Evolutionary conservation across 139 green algal species (phyloP), one percentile per base, ranked within the genome.

Genomic region (Asterochloris sp.): DNA sequence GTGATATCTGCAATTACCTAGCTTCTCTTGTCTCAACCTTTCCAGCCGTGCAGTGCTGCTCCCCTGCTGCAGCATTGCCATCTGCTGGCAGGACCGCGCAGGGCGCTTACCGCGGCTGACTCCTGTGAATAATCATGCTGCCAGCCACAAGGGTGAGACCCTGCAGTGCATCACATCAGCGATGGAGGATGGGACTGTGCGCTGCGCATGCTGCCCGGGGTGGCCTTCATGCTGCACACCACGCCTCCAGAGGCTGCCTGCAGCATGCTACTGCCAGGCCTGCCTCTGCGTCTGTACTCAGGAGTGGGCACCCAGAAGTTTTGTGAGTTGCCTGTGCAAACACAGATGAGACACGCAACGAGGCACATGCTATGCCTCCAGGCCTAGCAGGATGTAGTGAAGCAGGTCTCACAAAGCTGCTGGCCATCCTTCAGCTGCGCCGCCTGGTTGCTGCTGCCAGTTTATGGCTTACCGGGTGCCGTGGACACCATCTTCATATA

Each of bases 31-130:
- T 54, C 38, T 54, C 38, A 54, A 2, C 38, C 38, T 54, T 54
- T 54, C 38, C 6, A 54, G 38, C 38, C 6, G 38, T 6, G 38
- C 38, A 10, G 38, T 54, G 2, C 38, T n/a, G n/a, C n/a, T n/a
- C 63, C 13, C 15, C 15, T 76, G 11, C 0, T 74, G 74, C 86
- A 89, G 86, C 74, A 85, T 85, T 79, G 83, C 85, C 19, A 87
- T 82, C 29, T 75, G 73, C 1, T 89, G 86, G 86, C 78, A 69
- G 9, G 83, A 85, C 66, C 38, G 13, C 0, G 23, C 62, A 47
- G 11, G 38, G 0, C 60, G 54, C 13, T 68, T 89, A 68, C 86
- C 83, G 0, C 11, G 29, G 1, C 26, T 87, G 73, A 47, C 38
- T 0, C 16, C 71, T 26, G 71, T 84, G 13, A 69, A 24, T 47